A percentile compares a stretch with the other conserved stretches of the same genome.
Evolutionary conservation across 108 stramenopile genomes (phyloP).

Genomic region (Aurantiochytrium sp.): DNA sequence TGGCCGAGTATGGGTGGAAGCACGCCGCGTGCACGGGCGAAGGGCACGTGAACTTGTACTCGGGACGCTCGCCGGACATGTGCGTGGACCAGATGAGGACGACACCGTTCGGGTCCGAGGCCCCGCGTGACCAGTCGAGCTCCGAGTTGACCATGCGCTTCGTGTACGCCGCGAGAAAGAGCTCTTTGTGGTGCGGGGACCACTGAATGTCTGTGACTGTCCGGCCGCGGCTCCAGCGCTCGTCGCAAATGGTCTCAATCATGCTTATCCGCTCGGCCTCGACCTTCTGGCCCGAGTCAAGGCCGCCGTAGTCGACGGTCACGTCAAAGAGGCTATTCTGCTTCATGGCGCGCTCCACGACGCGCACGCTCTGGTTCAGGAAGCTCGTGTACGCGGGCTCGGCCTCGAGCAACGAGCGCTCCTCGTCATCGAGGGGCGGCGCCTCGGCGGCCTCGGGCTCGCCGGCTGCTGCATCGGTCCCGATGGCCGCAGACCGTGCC

Average conservation of each 20-base stretch:
- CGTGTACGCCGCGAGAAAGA: constrained; percentile 27
- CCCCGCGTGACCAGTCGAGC: constrained; percentile 9
- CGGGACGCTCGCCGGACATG: neutral
- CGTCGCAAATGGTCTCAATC: neutral
- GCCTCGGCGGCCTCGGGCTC: neutral
- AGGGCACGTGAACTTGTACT: neutral
- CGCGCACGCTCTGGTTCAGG: neutral
- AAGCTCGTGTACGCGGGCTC: neutral
- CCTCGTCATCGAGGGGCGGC: neutral
- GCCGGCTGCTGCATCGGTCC: neutral
- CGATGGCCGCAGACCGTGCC: neutral
- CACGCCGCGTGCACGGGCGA: constrained; percentile 23
- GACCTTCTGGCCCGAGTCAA: neutral
- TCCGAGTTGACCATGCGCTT: constrained; percentile 14
- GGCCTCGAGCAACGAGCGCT: neutral
- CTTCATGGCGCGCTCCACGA: constrained; percentile 25
- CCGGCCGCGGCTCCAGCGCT: constrained; percentile 4
- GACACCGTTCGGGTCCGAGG: constrained; percentile 13
- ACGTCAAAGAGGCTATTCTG: neutral
- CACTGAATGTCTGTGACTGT: constrained; percentile 27
- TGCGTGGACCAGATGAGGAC: constrained; percentile 30
- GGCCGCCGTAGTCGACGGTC: constrained; percentile 21
- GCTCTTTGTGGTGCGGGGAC: constrained; percentile 36
- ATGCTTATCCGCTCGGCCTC: neutral
- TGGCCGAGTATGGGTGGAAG: constrained; percentile 37